Conservation (phyloP, 352 stramenopile genomes). For the Globisporangium ultimum region DNA sequence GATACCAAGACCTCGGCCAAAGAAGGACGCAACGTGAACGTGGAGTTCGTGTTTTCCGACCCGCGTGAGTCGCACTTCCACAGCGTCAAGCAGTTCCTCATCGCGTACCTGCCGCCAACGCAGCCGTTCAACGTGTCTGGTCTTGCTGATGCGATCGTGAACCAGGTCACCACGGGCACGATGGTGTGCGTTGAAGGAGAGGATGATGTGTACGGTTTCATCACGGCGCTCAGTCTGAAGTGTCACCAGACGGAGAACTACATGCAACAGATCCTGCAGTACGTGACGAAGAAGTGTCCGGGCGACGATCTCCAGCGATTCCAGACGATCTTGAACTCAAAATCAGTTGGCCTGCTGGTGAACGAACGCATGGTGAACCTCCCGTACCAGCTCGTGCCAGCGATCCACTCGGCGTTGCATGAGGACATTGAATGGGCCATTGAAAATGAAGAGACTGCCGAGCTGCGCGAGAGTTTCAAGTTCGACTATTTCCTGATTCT, state of each 20-base stretch:
- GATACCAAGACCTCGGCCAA: conserved; percentile 9
- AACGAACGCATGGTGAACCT: conserved; percentile 88
- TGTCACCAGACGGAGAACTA: conserved; percentile 46
- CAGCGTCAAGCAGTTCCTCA: conserved; percentile 84
- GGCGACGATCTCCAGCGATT: conserved; percentile 37
- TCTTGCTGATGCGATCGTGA: conserved; percentile 69
- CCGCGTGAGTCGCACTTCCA: conserved; percentile 79
- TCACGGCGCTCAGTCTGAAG: conserved; percentile 71
- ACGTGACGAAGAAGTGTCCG: conserved; percentile 75
- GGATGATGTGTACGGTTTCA: conserved; percentile 83
- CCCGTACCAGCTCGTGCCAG: conserved; percentile 80
- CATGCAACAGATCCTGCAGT: conserved; percentile 74
- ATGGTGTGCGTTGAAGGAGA: conserved; percentile 83
- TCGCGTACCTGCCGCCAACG: conserved; percentile 66
- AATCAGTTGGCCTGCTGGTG: conserved; percentile 65
- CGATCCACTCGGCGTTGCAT: conserved; percentile 75
- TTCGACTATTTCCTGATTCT: conserved; percentile 86
- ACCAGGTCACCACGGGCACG: conserved; percentile 66
- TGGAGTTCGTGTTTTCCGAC: conserved; percentile 86
- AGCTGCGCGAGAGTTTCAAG: conserved; percentile 61
- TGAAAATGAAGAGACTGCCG: conserved; percentile 61
- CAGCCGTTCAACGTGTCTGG: conserved; percentile 83
- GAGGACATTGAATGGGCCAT: conserved; percentile 86
- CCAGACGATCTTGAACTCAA: conserved; percentile 55
- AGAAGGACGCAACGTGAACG: conserved; percentile 42